Base-by-base conservation (phyloP, 306 rosid genomes). In the Castanea crenata region DNA sequence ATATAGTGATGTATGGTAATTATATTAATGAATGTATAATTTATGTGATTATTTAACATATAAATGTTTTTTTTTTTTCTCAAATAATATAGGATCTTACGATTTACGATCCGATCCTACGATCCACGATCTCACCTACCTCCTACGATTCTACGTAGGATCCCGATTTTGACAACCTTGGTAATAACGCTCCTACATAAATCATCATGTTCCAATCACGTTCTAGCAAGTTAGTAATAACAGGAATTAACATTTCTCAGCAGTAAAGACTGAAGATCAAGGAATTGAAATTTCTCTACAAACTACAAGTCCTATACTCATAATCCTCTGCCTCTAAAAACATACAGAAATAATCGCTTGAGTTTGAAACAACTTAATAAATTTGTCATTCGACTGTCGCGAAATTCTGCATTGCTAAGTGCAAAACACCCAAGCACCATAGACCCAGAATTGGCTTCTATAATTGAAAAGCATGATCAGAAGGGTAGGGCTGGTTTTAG, bases 401-500 rank as follows among this genome's bases (percentile, higher is more conserved):
- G 9, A 8, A 59, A 59, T 59, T 49, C 29, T 23, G 19, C 55
- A 1, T 7, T 29, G 11, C 4, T 20, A 61, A 51, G 73, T 4
- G 71, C 27, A 13, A 68, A 59, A 6, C 59, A 68, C 5, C 74
- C 6, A 0, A 27, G 21, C 6, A 29, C 25, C 25, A 9, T n/a
- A 38, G 21, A 57, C 51, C 4, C 6, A 9, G 2, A 46, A 55
- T 25, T 7, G 21, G 4, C 70, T 6, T 2, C 1, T 11, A 4
- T 57, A 32, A 51, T 78, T 68, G 1, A 70, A 74, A 35, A 6
- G 9, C 51, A 70, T 18, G 79, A 76, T 73, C 52, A 35, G 55
- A 68, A 79, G 32, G 54, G 15, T 12, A 55, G 18, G 18, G 79
- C 15, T 65, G 52, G 49, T 82, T 75, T 77, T 78, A 82, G 70